Evolutionary conservation across 1,139 yeast genomes (phyloP).

Genomic region (Williopsis jadinii): DNA sequence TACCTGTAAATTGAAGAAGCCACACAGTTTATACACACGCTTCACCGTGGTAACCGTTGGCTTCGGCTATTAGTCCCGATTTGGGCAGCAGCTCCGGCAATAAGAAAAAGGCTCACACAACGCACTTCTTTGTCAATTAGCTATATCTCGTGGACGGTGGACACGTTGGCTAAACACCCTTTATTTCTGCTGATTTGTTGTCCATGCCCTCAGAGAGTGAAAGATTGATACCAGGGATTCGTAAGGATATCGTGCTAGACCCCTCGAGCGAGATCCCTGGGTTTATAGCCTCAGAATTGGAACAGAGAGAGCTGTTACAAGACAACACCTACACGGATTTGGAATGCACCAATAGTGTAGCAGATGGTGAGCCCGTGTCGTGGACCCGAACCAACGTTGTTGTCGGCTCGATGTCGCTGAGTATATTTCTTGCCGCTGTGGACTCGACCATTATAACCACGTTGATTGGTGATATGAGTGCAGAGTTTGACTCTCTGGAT

Average conservation of each 20-base stretch:
- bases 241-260: constrained; percentile 19
- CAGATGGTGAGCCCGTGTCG: constrained; percentile 5
- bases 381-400: constrained; percentile 16
- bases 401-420: constrained; percentile 31
- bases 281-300: constrained; percentile 24
- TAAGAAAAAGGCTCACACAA: no score
- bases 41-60: no score
- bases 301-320: constrained; percentile 19
- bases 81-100: no score
- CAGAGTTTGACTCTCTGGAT: constrained; percentile 45
- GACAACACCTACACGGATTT: constrained; percentile 9
- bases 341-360: constrained; percentile 2
- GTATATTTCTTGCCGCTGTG: constrained; percentile 44
- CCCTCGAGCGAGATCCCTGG: constrained; percentile 26
- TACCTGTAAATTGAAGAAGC: no score
- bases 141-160: no score
- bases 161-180: no score
- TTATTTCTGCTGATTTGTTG: no score
- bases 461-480: constrained; percentile 46
- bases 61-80: no score
- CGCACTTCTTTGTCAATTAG: no score
- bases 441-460: constrained; percentile 54
- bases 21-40: no score
- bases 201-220: constrained; percentile 1
- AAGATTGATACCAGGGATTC: constrained; percentile 17